A percentile compares a stretch with the other conserved stretches of the same genome.
Conservation (phyloP, 2,329 filamentous ascomycete species). For the Arthroderma sp. region DNA sequence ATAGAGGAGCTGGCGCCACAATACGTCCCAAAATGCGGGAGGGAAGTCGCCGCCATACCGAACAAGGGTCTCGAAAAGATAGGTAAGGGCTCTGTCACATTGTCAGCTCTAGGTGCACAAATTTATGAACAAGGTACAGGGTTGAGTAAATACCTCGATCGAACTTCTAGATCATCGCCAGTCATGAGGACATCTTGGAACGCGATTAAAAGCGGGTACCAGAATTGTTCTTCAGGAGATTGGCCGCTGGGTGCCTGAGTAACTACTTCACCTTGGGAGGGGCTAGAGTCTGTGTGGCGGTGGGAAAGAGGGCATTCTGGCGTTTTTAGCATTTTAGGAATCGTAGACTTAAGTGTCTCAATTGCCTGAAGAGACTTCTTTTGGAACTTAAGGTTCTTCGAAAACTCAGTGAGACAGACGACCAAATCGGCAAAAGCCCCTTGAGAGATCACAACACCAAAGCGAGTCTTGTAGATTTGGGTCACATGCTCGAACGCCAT, state of each 20-base stretch:
- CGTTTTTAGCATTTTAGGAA: constrained; percentile 88
- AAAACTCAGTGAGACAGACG: constrained; percentile 94
- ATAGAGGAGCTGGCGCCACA: constrained; percentile 93
- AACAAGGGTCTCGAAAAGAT: constrained; percentile 89
- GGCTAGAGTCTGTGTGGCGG: constrained; percentile 39
- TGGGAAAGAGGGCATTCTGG: constrained; percentile 86
- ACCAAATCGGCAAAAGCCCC: constrained; percentile 93
- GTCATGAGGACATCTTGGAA: constrained; percentile 99
- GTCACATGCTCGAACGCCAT: constrained; percentile 94
- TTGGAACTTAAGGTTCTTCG: constrained; percentile 96
- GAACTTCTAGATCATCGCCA: constrained; percentile 91
- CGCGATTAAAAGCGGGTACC: constrained; percentile 95
- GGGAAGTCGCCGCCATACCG: constrained; percentile 86
- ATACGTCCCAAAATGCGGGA: constrained; percentile 91
- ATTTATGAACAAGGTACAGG: constrained; percentile 25
- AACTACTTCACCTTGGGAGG: background rate
- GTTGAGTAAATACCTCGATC: constrained; percentile 45
- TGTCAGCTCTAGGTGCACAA: constrained; percentile 7
- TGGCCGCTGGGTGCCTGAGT: constrained; percentile 36
- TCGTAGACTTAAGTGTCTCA: constrained; percentile 83
- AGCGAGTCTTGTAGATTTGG: constrained; percentile 88
- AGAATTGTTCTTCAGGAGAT: constrained; percentile 91
- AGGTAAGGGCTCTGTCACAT: constrained; percentile 58
- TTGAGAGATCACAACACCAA: constrained; percentile 90
- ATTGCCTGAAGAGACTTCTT: constrained; percentile 96